Evolutionary conservation across 2,329 filamentous ascomycete species (phyloP), one percentile per base, ranked within the genome.

Genomic region (Bisporella sp.): DNA sequence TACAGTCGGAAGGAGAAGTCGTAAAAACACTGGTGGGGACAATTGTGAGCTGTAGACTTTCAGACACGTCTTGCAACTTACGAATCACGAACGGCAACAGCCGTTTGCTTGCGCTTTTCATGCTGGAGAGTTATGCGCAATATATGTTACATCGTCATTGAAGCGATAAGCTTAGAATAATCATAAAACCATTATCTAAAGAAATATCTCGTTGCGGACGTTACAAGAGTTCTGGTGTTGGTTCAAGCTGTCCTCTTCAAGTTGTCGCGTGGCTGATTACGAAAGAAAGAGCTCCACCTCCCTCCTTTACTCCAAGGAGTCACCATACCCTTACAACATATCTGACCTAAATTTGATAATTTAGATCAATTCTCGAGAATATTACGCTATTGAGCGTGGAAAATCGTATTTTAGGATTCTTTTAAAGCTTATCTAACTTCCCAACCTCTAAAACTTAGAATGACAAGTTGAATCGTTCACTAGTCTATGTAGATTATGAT

Each of bases 11-110:
- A 59, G 42, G 12, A 60, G 39, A 40, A 61, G 47, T 44, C 64
- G 60, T 32, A 63, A 51, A 45, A 62, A 57, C 33, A 62, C 63
- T 66, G 35, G 45, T 31, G 31, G n/a, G 31, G n/a, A 44, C 13
- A 51, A 37, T 45, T 21, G 51, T 45, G 7, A 33, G 28, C 32
- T 13, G 21, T 40, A 40, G 46, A 43, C 29, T 42, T 40, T 37
- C 48, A 37, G 37, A 31, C 45, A 32, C 30, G 35, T 43, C 53
- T 31, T 31, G 43, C 43, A 44, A 55, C 62, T 45, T 62, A 67
- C 65, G 52, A 47, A 66, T 54, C 37, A 66, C 57, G 42, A 63
- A 58, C 56, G 62, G 62, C 57, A 62, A 46, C 31, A 64, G 56
- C 57, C 59, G 60, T 54, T 53, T 59, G 41, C 55, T 54, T 47